Evolutionary conservation across 805 yeast genomes (phyloP).

Genomic region (Cyberlindnera meyerae): DNA sequence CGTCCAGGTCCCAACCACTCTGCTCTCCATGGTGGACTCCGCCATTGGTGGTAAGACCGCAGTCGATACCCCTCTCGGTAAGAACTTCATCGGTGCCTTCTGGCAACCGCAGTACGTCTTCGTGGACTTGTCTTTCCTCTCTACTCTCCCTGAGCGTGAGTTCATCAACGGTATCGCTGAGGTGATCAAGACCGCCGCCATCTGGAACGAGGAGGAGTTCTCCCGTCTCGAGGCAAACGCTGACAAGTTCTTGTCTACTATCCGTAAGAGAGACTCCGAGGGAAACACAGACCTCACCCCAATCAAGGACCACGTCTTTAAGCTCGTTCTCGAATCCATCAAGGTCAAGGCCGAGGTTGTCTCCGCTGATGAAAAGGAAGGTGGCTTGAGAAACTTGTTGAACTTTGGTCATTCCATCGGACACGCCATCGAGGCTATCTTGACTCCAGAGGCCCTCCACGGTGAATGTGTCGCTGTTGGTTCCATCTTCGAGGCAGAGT

Average conservation of each 20-base stretch:
- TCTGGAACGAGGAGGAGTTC: slow-evolving; percentile 91
- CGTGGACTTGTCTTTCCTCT: slow-evolving; percentile 82
- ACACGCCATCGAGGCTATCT: slow-evolving; percentile 96
- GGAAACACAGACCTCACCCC: slow-evolving; percentile 57
- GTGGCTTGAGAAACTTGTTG: slow-evolving; percentile 84
- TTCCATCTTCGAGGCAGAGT: slow-evolving; percentile 89
- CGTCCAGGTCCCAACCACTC: slow-evolving; percentile 89
- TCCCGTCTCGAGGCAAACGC: slow-evolving; percentile 77
- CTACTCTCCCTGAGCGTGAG: slow-evolving; percentile 87
- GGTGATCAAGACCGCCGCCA: slow-evolving; percentile 95
- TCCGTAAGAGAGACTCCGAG: slow-evolving; percentile 44
- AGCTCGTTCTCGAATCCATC: slow-evolving; percentile 80
- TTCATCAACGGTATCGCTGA: slow-evolving; percentile 98
- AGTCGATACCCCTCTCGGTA: slow-evolving; percentile 92
- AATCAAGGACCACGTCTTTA: slow-evolving; percentile 68
- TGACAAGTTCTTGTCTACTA: slow-evolving; percentile 60
- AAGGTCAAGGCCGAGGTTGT: slow-evolving; percentile 93
- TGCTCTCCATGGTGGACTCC: slow-evolving; percentile 96
- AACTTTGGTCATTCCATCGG: slow-evolving; percentile 98
- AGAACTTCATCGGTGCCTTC: slow-evolving; percentile 93
- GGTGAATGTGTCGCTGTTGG: slow-evolving; percentile 99
- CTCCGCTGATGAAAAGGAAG: slow-evolving; percentile 89
- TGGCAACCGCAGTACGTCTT: slow-evolving; percentile 92
- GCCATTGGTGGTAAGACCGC: slow-evolving; percentile 99
- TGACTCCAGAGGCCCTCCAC: slow-evolving; percentile 93